Evolutionary conservation across 192 early-diverging fungal genomes (phyloP).

Genomic region (Coemansia umbellata): DNA sequence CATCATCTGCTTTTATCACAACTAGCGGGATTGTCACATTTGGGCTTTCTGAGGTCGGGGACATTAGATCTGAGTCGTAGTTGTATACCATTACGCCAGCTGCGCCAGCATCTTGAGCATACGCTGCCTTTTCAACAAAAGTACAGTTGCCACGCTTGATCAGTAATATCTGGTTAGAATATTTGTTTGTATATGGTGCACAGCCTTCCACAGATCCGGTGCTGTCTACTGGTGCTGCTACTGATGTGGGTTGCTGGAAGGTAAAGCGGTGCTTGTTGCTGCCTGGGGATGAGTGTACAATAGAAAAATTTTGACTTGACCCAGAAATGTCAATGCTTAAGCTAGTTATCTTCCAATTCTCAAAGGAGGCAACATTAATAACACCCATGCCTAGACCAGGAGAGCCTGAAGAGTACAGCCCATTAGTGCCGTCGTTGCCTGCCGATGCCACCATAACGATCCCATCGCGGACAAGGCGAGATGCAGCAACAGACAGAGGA

Average conservation of each 20-base stretch:
- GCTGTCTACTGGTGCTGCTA: constrained; percentile 49
- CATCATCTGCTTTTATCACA: constrained; percentile 54
- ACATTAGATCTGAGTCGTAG: constrained; percentile 32
- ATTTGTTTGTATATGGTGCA: constrained; percentile 23
- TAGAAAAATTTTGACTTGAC: constrained; percentile 36
- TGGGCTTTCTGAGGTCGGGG: constrained; percentile 35
- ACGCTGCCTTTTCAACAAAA: constrained; percentile 59
- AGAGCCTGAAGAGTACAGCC: constrained; percentile 57
- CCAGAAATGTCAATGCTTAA: constrained; percentile 40
- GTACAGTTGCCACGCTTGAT: constrained; percentile 68
- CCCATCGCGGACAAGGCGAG: constrained; percentile 33
- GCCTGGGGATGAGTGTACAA: constrained; percentile 42
- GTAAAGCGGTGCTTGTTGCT: constrained; percentile 47
- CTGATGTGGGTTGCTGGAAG: constrained; percentile 17
- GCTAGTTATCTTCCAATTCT: constrained; percentile 45
- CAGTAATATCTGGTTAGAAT: constrained; percentile 55
- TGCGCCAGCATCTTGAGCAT: constrained; percentile 58
- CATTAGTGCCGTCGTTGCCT: constrained; percentile 65
- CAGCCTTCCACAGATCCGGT: constrained; percentile 58
- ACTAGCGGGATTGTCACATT: constrained; percentile 55
- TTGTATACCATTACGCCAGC: constrained; percentile 67
- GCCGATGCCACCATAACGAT: constrained; percentile 58
- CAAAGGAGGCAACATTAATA: constrained; percentile 56
- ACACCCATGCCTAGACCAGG: constrained; percentile 56
- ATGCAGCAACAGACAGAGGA: constrained; percentile 59